Base-by-base conservation (phyloP, 2,329 filamentous ascomycete genomes). In the Phaeophleospora eucalypticola region DNA sequence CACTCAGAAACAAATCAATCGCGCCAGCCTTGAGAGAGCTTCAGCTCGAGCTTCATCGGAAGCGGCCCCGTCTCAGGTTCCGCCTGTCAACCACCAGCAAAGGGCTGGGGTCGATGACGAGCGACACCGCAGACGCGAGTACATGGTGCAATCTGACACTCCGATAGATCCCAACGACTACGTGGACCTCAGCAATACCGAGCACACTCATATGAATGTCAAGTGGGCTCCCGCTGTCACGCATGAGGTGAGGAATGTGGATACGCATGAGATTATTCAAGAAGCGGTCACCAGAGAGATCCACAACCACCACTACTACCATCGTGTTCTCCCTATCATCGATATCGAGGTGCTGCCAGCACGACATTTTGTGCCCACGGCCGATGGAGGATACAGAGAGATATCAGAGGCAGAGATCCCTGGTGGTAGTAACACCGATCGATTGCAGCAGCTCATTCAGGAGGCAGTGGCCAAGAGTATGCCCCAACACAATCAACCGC, bases 301-400 rank as follows among this genome's bases (percentile, higher is more conserved):
- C 27, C 77, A 80, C 62, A 73, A 72, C 27, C 69, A 80, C 58
- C 71, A 79, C 51, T 61, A 76, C 29, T 73, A 71, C 53, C 75
- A 79, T 49, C 71, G 73, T 19, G 66, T 77, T 19, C 71, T 76
- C n/a, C 77, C 77, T 2, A 68, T 80, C 17, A 67, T 74, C 20
- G 73, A 80, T 43, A 71, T 74, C 10, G 72, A 80, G 56, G 68
- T 79, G 8, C 66, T 79, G 1, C 75, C 77, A 2, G 64, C 77
- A 1, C 71, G 73, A 9, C 77, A 80, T 58, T 79, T 75, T 60
- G 64, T 75, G 2, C 71, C 67, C 3, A 54, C 63, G 14, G 56
- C 65, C 3, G 58, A 63, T 2, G 58, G 58, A 10, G 64, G 64
- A 1, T 63, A 75, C 6, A 60, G 67, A 12, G 74, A 78, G 52